Base-by-base conservation (phyloP, 495 filamentous ascomycete genomes). In the Pseudoneurospora amorphoporcata region DNA sequence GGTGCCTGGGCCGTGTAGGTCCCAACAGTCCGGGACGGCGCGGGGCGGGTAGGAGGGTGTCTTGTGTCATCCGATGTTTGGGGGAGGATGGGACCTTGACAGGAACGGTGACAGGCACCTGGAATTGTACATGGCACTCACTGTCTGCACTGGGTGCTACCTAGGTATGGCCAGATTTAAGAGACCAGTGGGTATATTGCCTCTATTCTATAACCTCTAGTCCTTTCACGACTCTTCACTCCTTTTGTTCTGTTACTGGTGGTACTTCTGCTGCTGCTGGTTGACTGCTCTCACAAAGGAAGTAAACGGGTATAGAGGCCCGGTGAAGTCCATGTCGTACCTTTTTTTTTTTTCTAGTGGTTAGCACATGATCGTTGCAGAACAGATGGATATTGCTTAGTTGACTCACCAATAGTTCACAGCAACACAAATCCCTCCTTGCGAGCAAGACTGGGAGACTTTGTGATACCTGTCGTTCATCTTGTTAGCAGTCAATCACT, bases 351-450 rank as follows among this genome's bases (percentile, higher is more conserved):
- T 23, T 4, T 58, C 9, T 5, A 14, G 19, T 47, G 23, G 47
- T 58, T 14, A 58, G 47, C 29, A 23, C 19, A 58, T 58, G 8
- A 9, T 40, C 39, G 35, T 9, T 40, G 4, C 39, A 40, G 2
- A 8, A 40, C 8, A 23, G 39, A 40, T 40, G 10, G 8, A 6
- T 4, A 29, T 1, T 8, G 4, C 10, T 19, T 53, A 17, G 45
- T 12, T 42, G 14, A 72, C 83, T 78, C 84, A 92, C 92, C 91
- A 94, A 76, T 94, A 94, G 79, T 94, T 94, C 4, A 93, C 90
- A 1, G 91, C 90, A 70, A 88, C 87, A 71, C 89, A 92, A 14
- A 93, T 86, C 0, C 89, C 88, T 71, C 92, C 90, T 16, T 85
- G 80, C 0, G 82, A 83, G 70, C 84, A 88, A 0, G 83, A 85